Base-by-base conservation (phyloP, 768 basidiomycete genomes). In the Lactarius tabidus region DNA sequence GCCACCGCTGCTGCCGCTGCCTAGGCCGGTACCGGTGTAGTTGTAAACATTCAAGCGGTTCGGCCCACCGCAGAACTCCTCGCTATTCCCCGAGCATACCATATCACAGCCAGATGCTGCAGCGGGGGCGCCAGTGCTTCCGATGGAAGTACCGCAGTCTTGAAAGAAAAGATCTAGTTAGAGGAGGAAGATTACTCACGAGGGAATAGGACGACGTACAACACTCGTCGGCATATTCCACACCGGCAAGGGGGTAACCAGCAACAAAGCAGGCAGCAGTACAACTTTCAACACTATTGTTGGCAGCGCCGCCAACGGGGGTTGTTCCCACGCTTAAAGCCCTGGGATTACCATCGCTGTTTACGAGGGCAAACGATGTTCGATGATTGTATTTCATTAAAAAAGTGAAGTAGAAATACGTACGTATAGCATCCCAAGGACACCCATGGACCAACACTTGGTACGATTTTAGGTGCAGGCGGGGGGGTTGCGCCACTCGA, bases 21-120 rank as follows among this genome's bases (percentile, higher is more conserved):
- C n/a, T n/a, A n/a, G n/a, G n/a, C n/a, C n/a, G 5, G 80, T 82
- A 0, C 86, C 87, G 45, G 88, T 90, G 67, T 83, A 89, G 72
- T 89, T 88, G 74, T 88, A 91, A 2, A 86, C 74, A 59, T 83
- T 87, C 23, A 91, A 76, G 51, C 83, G 77, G 70, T 86, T 80
- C 0, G 89, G 86, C 38, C 90, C 90, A 28, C 90, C 90, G 67
- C 90, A 92, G 65, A 84, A 85, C 70, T 90, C 85, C 0, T 84
- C 78, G 41, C 74, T 75, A 65, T 87, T 85, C 15, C 88, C 89
- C 2, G 74, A 74, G 71, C 89, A 91, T 31, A 79, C 67, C 88
- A 89, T 90, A 69, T 79, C 80, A 71, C 91, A 93, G 57, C 83
- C 84, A 1, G 79, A 72, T 23, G 79, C 74, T 0, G 81, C 69